Evolutionary conservation across 768 basidiomycete species (phyloP), one percentile per base, ranked within the genome.

Genomic region (Mycena galericulata): DNA sequence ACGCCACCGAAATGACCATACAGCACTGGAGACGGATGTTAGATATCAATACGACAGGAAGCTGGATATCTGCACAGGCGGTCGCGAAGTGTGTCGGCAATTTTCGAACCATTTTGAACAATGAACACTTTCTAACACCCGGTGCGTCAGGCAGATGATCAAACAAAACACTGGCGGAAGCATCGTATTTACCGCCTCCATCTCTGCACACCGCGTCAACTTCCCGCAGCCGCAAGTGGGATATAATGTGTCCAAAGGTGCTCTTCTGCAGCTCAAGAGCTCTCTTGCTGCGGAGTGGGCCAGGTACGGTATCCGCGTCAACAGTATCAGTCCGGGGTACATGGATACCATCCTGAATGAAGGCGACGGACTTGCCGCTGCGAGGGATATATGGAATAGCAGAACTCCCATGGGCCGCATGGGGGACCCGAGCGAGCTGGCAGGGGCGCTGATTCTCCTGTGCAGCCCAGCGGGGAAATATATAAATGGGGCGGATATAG

Each of bases 241-340:
- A 2, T 85, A 84, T 67, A 83, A 82, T 56, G 81, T 79, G 8
- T 85, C 83, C 49, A 84, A 85, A 66, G 81, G 79, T 12, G 83
- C 79, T 14, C 67, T 84, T 3, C 58, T 83, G 53, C 82, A 81
- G 49, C 79, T 84, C 62, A 81, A 76, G 40, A 75, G 68, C 51
- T 83, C 79, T 8, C 77, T 84, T 12, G 82, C 81, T 5, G 81
- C 82, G 0, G 83, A 86, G 71, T 84, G 83, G 83, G 80, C 78
- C 2, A 65, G 75, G 12, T 72, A 85, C 68, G 82, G 83, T 1
- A 81, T 84, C 36, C 77, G 81, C 9, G 83, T 83, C 40, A 86
- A 84, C 62, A 81, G 79, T 43, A 78, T 86, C 29, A 81, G 80
- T 47, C 82, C 83, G 14, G 84, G 83, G 17, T 84, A 82, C 64